Evolutionary conservation across 176 grass and related monocot genomes (phyloP).

Genomic region (Coix lacrymajobi): DNA sequence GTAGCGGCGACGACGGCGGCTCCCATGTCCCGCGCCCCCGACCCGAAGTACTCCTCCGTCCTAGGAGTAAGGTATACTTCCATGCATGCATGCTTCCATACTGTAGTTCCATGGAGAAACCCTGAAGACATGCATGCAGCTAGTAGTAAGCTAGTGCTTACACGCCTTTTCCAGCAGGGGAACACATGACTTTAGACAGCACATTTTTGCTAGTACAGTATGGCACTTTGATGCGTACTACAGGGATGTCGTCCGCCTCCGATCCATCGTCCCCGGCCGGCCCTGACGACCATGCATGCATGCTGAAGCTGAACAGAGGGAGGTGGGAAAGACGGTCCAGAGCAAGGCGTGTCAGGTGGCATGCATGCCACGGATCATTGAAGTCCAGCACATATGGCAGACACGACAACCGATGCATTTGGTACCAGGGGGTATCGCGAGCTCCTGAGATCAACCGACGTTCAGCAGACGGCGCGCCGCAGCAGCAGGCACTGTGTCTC

Average conservation of each 20-base stretch:
- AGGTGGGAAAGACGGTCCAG: not conserved
- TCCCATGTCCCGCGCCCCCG: not conserved
- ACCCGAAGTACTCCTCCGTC: not conserved
- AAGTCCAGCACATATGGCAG: slow-evolving; percentile 34
- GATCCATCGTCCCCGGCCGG: not conserved
- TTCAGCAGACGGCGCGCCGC: not conserved
- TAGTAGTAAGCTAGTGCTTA: not conserved
- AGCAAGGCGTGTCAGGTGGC: slow-evolving; percentile 9
- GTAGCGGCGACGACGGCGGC: not conserved
- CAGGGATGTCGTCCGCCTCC: not conserved
- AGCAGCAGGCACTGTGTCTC: not conserved
- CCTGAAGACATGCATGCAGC: not conserved
- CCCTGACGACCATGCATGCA: not conserved
- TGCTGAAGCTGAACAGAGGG: not conserved
- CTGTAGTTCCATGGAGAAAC: slow-evolving; percentile 7
- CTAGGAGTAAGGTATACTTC: not conserved
- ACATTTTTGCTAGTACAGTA: slow-evolving; percentile 4
- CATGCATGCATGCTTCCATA: not conserved
- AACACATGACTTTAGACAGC: slow-evolving; percentile 44
- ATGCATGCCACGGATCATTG: slow-evolving; percentile 33
- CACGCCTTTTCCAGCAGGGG: slow-evolving; percentile 44
- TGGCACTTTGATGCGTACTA: slow-evolving; percentile 10
- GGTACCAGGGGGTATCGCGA: slow-evolving; percentile 8
- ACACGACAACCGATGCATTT: slow-evolving; percentile 13
- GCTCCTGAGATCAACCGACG: slow-evolving; percentile 16